Evolutionary conservation across 1,139 yeast species (phyloP), one percentile per base, ranked within the genome.

Genomic region (Pichia sp.): DNA sequence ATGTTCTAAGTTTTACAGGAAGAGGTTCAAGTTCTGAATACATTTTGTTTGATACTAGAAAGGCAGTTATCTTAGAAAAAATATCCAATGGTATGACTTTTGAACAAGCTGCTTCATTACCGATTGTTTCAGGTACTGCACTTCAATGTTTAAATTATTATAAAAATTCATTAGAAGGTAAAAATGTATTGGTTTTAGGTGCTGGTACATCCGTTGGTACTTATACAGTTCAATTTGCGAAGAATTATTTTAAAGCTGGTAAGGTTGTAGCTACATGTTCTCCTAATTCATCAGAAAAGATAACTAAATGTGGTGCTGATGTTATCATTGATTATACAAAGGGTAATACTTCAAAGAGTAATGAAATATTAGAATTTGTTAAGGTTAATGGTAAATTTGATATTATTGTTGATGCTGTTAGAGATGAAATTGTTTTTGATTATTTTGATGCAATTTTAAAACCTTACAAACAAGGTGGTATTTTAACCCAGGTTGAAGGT

Each of bases 131-230:
- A 52, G 43, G 65, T 65, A 47, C 66, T 5, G 61, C 62, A 1
- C 55, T 40, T 33, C 50, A 50, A 38, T 47, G 54, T 35, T 43
- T 60, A 56, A 49, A 47, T 61, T 7, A 60, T 53, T 32, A 62
- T 63, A 67, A 46, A 59, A 61, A 49, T 46, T 51, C 46, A 10
- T 43, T 41, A 18, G 48, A 53, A 29, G 58, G 49, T 26, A 47
- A 43, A 1, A 59, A 55, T 31, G 74, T 85, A 1, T 67, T 86
- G 44, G 70, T 86, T 39, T 70, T 84, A 51, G 95, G 95, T 40
- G 92, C 85, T 11, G 79, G 86, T 4, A 78, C 94, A 1, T 71
- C 83, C n/a, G 85, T 84, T 5, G 95, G 92, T 2, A 65, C 79
- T 52, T 75, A 71, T 66, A 73, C 76, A 3, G 70, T 80, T 32